Evolutionary conservation across 75 land plant species (phyloP).

Genomic region (Adiantum capillusveneris): DNA sequence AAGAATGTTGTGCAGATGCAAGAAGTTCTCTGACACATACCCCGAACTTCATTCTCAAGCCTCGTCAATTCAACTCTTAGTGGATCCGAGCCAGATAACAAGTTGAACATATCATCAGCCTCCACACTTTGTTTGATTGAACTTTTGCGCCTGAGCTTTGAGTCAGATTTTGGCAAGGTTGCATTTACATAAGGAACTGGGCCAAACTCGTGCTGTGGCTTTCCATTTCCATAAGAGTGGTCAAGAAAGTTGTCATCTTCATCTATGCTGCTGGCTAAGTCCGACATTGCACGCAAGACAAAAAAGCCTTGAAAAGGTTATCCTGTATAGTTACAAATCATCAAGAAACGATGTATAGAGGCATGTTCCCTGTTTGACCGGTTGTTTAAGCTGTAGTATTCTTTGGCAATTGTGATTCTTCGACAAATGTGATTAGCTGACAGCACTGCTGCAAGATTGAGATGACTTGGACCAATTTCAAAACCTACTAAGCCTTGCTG

Average conservation of each 20-base stretch:
- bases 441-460: too few species aligned
- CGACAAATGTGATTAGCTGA: too few species aligned
- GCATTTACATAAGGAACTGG: neutral
- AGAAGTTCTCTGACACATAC: slow-evolving; percentile 26
- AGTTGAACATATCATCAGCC: slow-evolving; percentile 49
- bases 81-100: slow-evolving; percentile 92
- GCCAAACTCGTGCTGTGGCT: neutral
- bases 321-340: too few species aligned
- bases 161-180: neutral
- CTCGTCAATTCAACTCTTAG: slow-evolving; percentile 77
- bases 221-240: neutral
- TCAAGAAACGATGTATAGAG: too few species aligned
- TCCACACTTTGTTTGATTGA: slow-evolving; percentile 33
- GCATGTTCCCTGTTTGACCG: too few species aligned
- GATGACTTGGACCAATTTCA: too few species aligned
- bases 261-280: slow-evolving; percentile 11
- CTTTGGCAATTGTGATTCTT: too few species aligned
- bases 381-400: too few species aligned
- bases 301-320: too few species aligned
- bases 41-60: slow-evolving; percentile 86
- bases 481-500: too few species aligned
- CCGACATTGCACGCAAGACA: slow-evolving; percentile 8
- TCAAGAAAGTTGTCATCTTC: slow-evolving; percentile 8
- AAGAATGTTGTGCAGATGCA: neutral
- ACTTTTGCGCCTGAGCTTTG: slow-evolving; percentile 7